phyloP scores from a whole-genome alignment of 129 eudicot genomes.

The Arctium minus region DNA sequence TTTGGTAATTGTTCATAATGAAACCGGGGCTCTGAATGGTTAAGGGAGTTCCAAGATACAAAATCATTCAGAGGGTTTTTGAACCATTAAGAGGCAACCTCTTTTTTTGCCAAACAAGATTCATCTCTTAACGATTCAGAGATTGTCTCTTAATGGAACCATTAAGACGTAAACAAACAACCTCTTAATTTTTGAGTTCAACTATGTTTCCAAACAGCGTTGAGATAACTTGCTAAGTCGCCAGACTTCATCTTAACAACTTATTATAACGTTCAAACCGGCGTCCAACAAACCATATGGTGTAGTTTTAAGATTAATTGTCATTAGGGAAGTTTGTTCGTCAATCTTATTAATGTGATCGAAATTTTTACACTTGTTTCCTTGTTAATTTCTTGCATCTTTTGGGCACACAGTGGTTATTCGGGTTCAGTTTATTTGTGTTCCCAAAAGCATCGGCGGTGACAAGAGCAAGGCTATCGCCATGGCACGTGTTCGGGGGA shows the following conservation, averaged over 20 bases:
- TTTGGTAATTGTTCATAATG: too few relatives aligned
- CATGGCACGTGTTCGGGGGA: conserved; percentile 74
- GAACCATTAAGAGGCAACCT: too few relatives aligned
- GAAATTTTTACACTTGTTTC: background rate
- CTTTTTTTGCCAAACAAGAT: too few relatives aligned
- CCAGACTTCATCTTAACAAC: background rate
- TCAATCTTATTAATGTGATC: too few relatives aligned
- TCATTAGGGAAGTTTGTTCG: background rate
- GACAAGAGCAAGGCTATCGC: conserved; percentile 42
- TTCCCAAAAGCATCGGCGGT: conserved; percentile 35
- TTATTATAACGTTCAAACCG: too few relatives aligned
- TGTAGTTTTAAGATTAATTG: background rate
- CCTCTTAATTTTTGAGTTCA: background rate
- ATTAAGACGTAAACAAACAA: too few relatives aligned
- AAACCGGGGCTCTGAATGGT: too few relatives aligned
- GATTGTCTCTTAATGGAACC: too few relatives aligned
- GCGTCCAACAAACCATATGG: too few relatives aligned
- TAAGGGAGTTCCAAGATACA: too few relatives aligned
- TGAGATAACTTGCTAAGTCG: background rate
- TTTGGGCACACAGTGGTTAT: conserved; percentile 57
- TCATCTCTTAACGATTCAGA: too few relatives aligned
- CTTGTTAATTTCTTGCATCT: conserved; percentile 1
- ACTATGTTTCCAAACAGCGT: background rate
- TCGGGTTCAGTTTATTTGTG: conserved; percentile 55
- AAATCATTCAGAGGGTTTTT: too few relatives aligned